Evolutionary conservation across 306 rosid species (phyloP).

Genomic region (Prunus padus): DNA sequence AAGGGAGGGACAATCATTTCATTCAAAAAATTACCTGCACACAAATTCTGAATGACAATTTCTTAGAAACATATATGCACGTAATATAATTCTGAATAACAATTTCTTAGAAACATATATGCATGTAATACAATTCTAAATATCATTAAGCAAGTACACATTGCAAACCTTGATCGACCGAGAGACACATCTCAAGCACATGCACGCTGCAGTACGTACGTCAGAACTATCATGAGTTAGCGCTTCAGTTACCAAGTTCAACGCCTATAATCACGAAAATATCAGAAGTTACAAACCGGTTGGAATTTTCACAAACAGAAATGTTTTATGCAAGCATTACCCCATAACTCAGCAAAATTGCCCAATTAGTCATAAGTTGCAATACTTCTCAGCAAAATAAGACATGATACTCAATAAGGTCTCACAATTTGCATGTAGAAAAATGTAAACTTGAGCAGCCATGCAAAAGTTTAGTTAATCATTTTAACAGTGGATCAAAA

Average conservation of each 20-base stretch:
- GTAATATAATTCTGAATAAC: conserved; percentile 51
- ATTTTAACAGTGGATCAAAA: not conserved
- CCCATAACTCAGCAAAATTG: not conserved
- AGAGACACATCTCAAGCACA: conserved; percentile 81
- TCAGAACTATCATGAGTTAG: conserved; percentile 62
- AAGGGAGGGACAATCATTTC: conserved; percentile 71
- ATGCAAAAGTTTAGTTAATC: conserved; percentile 4
- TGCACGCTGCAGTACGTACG: conserved; percentile 85
- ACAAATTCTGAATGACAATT: conserved; percentile 68
- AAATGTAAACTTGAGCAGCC: not conserved
- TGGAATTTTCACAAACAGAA: not conserved
- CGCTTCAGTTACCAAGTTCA: conserved; percentile 56
- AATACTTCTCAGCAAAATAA: not conserved
- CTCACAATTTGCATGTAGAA: conserved; percentile 4
- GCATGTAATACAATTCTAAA: conserved; percentile 16
- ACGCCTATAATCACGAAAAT: conserved; percentile 43
- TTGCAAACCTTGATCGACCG: conserved; percentile 85
- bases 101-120: conserved; percentile 38
- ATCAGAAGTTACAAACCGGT: conserved; percentile 22
- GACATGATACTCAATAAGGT: not conserved
- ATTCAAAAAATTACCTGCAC: conserved; percentile 89
- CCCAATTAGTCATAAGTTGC: not conserved
- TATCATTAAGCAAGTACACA: conserved; percentile 14
- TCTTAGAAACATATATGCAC: conserved; percentile 31
- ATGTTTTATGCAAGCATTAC: conserved; percentile 17